These are phyloP conservation scores for Spencermartinsiella europaea DNA, from an alignment of 805 yeast genomes.

Conservation along the genomic window DNA sequence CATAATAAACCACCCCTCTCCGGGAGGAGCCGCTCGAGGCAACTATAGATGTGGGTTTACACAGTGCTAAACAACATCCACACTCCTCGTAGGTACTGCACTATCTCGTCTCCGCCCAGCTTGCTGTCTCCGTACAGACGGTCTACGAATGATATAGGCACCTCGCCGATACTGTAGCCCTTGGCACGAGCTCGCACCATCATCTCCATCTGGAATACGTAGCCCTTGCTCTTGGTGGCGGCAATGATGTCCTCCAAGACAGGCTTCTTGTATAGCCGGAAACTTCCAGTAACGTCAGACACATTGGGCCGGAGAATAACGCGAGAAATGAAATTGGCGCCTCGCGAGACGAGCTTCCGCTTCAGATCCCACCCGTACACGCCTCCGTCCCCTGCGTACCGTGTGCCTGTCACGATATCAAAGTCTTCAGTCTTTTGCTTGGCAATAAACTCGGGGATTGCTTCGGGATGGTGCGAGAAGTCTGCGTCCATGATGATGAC, in stretches of 20 bases:
- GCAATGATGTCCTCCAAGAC: constrained; percentile 61
- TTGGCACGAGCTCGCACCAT: constrained; percentile 75
- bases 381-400: constrained; percentile 78
- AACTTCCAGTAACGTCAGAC: constrained; percentile 72
- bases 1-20: too few species aligned
- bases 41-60: too few species aligned
- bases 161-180: constrained; percentile 71
- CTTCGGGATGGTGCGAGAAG: constrained; percentile 75
- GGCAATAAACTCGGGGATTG: constrained; percentile 68
- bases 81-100: constrained; percentile 71
- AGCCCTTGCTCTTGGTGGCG: constrained; percentile 69
- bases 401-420: constrained; percentile 48
- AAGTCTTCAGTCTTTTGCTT: constrained; percentile 44
- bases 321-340: constrained; percentile 74
- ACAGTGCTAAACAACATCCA: constrained; percentile 64
- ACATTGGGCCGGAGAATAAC: constrained; percentile 66
- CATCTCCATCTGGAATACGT: constrained; percentile 86
- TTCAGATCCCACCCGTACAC: constrained; percentile 82
- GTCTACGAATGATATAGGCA: constrained; percentile 73
- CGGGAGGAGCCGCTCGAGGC: too few species aligned
- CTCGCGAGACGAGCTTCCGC: constrained; percentile 70
- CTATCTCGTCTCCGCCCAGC: constrained; percentile 76
- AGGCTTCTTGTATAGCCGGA: constrained; percentile 66
- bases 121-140: constrained; percentile 74
- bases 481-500: constrained; percentile 83